A percentile compares a stretch with the other conserved stretches of the same genome.
phyloP scores from a whole-genome alignment of 441 rosid genomes.

The Populus hybrid region DNA sequence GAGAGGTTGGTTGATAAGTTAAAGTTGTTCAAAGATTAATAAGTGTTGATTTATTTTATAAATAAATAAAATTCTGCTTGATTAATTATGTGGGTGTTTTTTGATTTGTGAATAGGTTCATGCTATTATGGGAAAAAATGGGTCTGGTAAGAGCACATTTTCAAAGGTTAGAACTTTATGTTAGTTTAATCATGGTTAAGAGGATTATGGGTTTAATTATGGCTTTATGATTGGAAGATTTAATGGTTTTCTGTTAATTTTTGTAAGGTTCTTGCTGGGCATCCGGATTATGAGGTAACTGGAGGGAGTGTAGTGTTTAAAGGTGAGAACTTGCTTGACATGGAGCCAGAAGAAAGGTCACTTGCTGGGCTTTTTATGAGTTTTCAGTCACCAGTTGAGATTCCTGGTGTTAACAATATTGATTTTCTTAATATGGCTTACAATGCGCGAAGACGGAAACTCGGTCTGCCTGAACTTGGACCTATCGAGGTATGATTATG shows the following conservation, averaged over 20 bases:
- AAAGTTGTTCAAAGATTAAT: neutral
- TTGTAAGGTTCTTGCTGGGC: slow-evolving; percentile 86
- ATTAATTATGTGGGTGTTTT: neutral
- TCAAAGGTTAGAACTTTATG: slow-evolving; percentile 56
- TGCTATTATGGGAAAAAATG: slow-evolving; percentile 96
- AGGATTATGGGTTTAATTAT: neutral
- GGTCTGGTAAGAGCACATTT: slow-evolving; percentile 96
- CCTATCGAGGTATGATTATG: slow-evolving; percentile 64
- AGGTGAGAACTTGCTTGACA: slow-evolving; percentile 83
- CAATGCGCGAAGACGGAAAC: slow-evolving; percentile 79
- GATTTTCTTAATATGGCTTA: slow-evolving; percentile 94
- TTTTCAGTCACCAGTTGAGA: slow-evolving; percentile 92
- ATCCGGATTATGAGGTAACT: slow-evolving; percentile 93
- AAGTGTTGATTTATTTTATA: neutral
- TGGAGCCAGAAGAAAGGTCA: slow-evolving; percentile 96
- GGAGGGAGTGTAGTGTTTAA: slow-evolving; percentile 83
- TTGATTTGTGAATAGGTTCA: slow-evolving; percentile 46
- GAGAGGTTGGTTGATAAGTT: slow-evolving; percentile 55
- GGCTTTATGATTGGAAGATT: neutral
- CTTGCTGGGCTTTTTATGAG: slow-evolving; percentile 99
- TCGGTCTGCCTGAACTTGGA: slow-evolving; percentile 79
- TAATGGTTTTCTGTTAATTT: slow-evolving; percentile 8
- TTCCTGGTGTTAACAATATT: slow-evolving; percentile 88
- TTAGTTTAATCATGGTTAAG: too few species aligned
- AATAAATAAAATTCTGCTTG: neutral